These are phyloP conservation scores for Penicillium sp. DNA, from an alignment of 2,329 filamentous ascomycete genomes.

Conservation along the genomic window DNA sequence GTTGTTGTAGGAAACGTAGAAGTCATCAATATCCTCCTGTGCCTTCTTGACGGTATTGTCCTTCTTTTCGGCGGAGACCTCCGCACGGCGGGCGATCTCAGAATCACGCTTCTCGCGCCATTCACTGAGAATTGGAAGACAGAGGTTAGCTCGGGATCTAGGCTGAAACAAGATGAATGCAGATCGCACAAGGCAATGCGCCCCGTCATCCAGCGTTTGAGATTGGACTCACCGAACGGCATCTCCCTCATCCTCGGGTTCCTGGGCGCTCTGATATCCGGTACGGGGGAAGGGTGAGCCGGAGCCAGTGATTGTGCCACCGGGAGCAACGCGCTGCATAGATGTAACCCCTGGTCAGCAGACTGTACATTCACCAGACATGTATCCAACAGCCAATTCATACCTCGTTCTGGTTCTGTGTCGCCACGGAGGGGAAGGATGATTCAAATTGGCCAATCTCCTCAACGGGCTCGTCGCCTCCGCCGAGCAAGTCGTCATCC, in stretches of 20 bases:
- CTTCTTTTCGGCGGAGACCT: slow-evolving; percentile 79
- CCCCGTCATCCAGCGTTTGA: background rate
- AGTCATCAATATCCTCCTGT: slow-evolving; percentile 93
- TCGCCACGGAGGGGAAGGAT: slow-evolving; percentile 83
- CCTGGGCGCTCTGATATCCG: slow-evolving; percentile 53
- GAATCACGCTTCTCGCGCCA: slow-evolving; percentile 90
- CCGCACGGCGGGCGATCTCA: slow-evolving; percentile 76
- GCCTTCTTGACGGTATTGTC: slow-evolving; percentile 83
- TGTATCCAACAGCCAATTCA: slow-evolving; percentile 14
- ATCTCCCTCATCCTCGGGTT: slow-evolving; percentile 77
- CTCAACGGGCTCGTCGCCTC: slow-evolving; percentile 35
- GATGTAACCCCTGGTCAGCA: slow-evolving; percentile 19
- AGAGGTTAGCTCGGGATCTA: slow-evolving; percentile 11
- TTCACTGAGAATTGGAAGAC: slow-evolving; percentile 48
- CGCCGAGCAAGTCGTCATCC: slow-evolving; percentile 67
- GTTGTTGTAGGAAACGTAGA: slow-evolving; percentile 98
- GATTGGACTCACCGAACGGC: slow-evolving; percentile 61
- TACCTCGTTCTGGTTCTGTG: slow-evolving; percentile 68
- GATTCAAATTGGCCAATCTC: slow-evolving; percentile 71
- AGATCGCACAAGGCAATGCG: slow-evolving; percentile 8
- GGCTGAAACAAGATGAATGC: background rate
- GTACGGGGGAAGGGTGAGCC: slow-evolving; percentile 55
- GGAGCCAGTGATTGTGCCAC: slow-evolving; percentile 75
- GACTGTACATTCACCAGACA: background rate
- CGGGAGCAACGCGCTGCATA: slow-evolving; percentile 65